Evolutionary conservation across 2,329 filamentous ascomycete genomes (phyloP), one percentile per base, ranked within the genome.

Genomic region (Colletotrichum limetticola): DNA sequence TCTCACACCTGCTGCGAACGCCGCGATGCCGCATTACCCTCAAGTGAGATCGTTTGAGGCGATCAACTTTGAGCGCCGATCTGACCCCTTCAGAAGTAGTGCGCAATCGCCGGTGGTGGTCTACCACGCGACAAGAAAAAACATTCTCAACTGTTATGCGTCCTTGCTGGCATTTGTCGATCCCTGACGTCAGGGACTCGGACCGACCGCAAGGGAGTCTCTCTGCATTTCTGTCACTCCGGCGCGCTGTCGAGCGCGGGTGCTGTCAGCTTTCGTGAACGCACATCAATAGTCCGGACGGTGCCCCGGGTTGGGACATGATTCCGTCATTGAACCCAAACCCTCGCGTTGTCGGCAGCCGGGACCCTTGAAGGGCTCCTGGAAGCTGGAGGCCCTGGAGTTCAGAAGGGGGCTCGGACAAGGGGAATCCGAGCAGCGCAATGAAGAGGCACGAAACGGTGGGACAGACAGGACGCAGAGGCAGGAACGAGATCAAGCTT

Each of bases 101-200:
- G 57, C 57, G 58, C 58, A 28, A 12, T 42, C 14, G 58, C 28
- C 35, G 8, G 35, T 46, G 35, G 58, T 28, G 57, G 32, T 42
- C 11, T 19, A 22, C 30, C 49, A 28, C n/a, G 30, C 49, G 49
- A 55, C 42, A 49, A 42, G 37, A 11, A 49, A n/a, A 49, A 49
- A 49, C 19, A 49, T 19, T 49, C 19, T 49, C 42, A 22, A 9
- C n/a, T 49, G 4, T 22, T 22, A 11, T n/a, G 42, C 42, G 19
- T 22, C 42, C 22, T 59, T 22, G 22, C n/a, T n/a, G 37, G 14
- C 30, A 30, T 49, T 16, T n/a, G 28, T 35, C 58, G 65, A 68
- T 22, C 16, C 19, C 22, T 72, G 69, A 69, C 69, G 69, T 72
- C 69, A 69, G 32, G 58, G 22, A 37, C 56, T 42, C 16, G 46